Base-by-base conservation (phyloP, 345 rosid genomes). In the Nasturtium officinale region DNA sequence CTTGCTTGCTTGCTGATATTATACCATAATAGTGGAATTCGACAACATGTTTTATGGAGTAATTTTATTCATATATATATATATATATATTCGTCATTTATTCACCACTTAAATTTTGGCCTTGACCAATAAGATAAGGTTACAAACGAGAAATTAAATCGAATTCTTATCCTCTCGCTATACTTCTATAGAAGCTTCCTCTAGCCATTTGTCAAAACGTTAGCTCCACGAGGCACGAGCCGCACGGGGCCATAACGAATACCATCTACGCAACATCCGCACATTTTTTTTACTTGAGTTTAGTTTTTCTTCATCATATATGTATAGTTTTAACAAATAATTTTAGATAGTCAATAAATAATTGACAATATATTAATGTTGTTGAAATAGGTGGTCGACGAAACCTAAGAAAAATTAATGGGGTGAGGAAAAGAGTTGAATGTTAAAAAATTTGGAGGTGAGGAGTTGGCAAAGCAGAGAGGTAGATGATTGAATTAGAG, bases 401-500 rank as follows among this genome's bases (percentile, higher is more conserved):
- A 62, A 28, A 40, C 53, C 25, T 17, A 53, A 51, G 33, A 18
- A 71, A 17, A 35, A 71, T 50, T 61, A 53, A 74, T 48, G 60
- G 57, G 73, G 61, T 74, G 73, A 74, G 2, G 7, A 66, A 59
- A 74, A 48, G 45, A 25, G 72, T 56, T 65, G 66, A 59, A 15
- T 8, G 29, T 21, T 40, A n/a, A 52, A 26, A 54, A 3, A 5
- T n/a, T 28, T 28, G 32, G 13, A 2, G 62, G 35, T 38, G 55
- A 62, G 46, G 64, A 10, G 46, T 55, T 46, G 58, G 58, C 56
- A 32, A 33, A 48, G 33, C 29, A 65, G 53, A 73, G 65, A 65
- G 60, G 29, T 66, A 18, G 40, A 48, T 45, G 35, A 26, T 11
- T 32, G 13, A 65, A 65, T 58, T 38, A 48, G 38, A 58, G 72